A percentile compares a stretch with the other conserved stretches of the same genome.
phyloP scores from a whole-genome alignment of 1,284 basidiomycete species.

The Malassezia obtusa region DNA sequence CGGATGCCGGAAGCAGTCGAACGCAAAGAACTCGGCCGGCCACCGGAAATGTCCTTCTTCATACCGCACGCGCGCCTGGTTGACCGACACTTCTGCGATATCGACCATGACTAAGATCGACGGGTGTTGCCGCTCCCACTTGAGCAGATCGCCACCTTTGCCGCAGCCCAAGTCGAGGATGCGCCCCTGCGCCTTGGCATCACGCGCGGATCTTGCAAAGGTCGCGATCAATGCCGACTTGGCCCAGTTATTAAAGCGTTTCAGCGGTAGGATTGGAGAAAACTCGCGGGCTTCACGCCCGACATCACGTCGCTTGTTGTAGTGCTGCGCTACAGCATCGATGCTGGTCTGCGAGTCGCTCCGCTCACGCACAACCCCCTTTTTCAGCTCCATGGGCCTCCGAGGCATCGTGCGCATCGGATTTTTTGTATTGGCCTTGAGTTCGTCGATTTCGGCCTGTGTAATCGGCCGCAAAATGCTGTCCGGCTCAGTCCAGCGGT shows the following conservation, averaged over 20 bases:
- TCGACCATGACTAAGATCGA: conserved; percentile 74
- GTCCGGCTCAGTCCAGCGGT: conserved; percentile 23
- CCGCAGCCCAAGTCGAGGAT: conserved; percentile 95
- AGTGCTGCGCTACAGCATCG: conserved; percentile 12
- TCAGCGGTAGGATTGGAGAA: conserved; percentile 92
- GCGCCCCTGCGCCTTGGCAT: conserved; percentile 53
- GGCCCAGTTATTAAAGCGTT: conserved; percentile 91
- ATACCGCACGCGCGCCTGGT: conserved; percentile 71
- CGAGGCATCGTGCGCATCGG: conserved; percentile 14
- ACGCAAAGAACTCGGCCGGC: conserved; percentile 67
- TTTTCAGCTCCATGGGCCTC: neutral
- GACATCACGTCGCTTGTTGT: conserved; percentile 84
- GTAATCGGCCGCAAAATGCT: conserved; percentile 25
- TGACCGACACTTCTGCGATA: conserved; percentile 76
- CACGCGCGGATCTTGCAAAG: conserved; percentile 17
- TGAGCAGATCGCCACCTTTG: conserved; percentile 91
- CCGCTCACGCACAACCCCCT: conserved; percentile 5
- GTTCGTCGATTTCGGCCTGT: conserved; percentile 25
- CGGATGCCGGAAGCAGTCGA: conserved; percentile 74
- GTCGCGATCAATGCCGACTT: conserved; percentile 32
- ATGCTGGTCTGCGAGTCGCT: conserved; percentile 16
- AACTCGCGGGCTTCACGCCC: conserved; percentile 70
- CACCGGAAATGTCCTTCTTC: conserved; percentile 55
- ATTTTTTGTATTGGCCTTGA: conserved; percentile 24
- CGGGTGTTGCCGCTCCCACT: conserved; percentile 84